Base-by-base conservation (phyloP, 306 rosid species). In the Vachellia collinsii region DNA sequence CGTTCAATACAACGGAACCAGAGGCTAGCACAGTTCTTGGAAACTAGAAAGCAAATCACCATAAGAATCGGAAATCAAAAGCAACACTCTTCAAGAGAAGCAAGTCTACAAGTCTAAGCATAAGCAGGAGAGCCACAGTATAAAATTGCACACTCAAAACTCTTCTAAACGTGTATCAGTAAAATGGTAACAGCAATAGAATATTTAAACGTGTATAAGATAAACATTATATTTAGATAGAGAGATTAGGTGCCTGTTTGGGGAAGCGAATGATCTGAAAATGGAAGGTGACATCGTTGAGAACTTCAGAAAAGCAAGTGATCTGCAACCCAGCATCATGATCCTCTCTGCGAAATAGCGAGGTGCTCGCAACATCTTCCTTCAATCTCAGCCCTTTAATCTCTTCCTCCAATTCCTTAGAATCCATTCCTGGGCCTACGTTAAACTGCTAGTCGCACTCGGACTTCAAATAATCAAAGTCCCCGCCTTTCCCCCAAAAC, bases 251-350 rank as follows among this genome's bases (percentile, higher is more conserved):
- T n/a, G 86, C 97, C 97, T 92, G 98, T 39, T 90, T 91, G 75
- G 90, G 88, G 59, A 95, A 88, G 65, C 91, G 90, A 62, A 90
- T 88, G 50, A 95, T 91, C 80, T 95, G 98, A 85, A 91, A 92
- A 85, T 95, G 96, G 75, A 91, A 72, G 79, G 82, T 44, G 58
- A 76, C 88, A 29, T 91, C 99, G 22, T 93, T 90, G 67, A 93
- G 81, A 22, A 85, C 78, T 72, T 93, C 93, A 44, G 89, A 89
- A 80, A 91, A 95, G 85, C 87, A 89, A 36, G 83, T 90, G 74
- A 95, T 51, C 51, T 79, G 91, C 79, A 89, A 37, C 47, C 75
- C 87, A 51, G 42, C 79, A 56, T 77, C 84, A 20, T 20, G 76
- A 34, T 77, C 82, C 11, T 50, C 79, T 13, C 19, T 41, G 22